Evolutionary conservation across 1,139 yeast species (phyloP), one percentile per base, ranked within the genome.

Genomic region (Hemisphaericaspora subhashii): DNA sequence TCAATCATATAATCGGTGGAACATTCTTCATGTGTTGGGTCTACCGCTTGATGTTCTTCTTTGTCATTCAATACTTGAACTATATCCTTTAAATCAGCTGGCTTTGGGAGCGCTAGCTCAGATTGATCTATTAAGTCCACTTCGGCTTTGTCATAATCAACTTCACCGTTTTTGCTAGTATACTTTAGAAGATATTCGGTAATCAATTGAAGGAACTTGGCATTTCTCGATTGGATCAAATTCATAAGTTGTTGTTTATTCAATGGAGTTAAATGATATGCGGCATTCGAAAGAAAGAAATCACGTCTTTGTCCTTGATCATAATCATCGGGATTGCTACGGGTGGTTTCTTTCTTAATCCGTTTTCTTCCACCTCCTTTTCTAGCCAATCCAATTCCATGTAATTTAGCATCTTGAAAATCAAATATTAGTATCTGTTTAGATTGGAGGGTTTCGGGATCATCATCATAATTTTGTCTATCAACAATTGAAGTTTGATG

Each of bases 341-440:
- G n/a, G 17, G 30, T 40, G 6, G 31, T 16, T 12, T 40, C 33
- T 10, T 24, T 16, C 20, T 38, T 36, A 10, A 24, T 16, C 38
- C 50, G 41, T 39, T 50, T 48, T 35, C 52, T 45, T 42, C 59
- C 46, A 23, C 51, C 51, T 3, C 56, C 54, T 30, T 56, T 62
- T 28, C 57, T 50, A 1, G 55, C 43, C 1, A 63, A 56, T 1
- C 70, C 74, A 15, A 71, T 62, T 2, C 73, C 68, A 42, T 69
- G 69, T 2, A 70, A 50, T 35, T 66, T 64, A 23, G 88, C 87
- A 59, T 89, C 96, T 14, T 79, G 70, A 57, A 89, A 87, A 52
- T 86, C 95, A 56, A 89, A 84, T 1, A 88, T 69, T 20, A 89
- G 65, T 3, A 86, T 52, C 48, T 83, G 88, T 23, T 10, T 53